Conservation (phyloP, 345 rosid genomes). For the Eucalyptus grandis region DNA sequence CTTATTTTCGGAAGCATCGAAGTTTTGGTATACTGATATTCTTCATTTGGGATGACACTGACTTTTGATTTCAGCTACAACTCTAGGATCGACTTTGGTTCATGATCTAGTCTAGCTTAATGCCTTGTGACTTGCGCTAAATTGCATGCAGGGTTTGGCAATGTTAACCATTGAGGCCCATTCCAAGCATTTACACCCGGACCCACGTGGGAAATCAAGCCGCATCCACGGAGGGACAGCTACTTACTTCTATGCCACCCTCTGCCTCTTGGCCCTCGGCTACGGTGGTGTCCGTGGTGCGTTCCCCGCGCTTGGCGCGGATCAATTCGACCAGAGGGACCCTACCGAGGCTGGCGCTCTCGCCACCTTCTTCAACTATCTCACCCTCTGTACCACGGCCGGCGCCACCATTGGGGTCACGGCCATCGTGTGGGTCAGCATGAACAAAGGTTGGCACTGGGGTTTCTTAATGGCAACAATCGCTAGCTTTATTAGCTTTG, state of each 20-base stretch:
- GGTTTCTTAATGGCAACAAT: constrained; percentile 30
- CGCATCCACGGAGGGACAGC: constrained; percentile 22
- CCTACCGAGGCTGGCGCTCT: constrained; percentile 24
- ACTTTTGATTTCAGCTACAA: background rate
- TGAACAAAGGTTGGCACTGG: constrained; percentile 19
- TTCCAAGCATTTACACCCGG: constrained; percentile 18
- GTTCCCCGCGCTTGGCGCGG: constrained; percentile 37
- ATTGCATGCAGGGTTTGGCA: constrained; percentile 19
- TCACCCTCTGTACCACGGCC: constrained; percentile 5
- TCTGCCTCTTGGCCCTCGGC: constrained; percentile 27
- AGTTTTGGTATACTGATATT: constrained; percentile 7
- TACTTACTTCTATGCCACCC: constrained; percentile 16
- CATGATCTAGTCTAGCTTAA: background rate
- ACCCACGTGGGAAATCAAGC: background rate
- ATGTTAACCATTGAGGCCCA: constrained; percentile 39
- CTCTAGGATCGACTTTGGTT: background rate
- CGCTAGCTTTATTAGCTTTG: constrained; percentile 9
- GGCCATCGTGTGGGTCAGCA: constrained; percentile 23
- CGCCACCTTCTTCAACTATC: constrained; percentile 34
- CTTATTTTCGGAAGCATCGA: constrained; percentile 28
- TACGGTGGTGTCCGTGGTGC: constrained; percentile 31
- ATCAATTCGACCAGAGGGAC: constrained; percentile 35
- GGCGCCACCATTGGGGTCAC: constrained; percentile 43
- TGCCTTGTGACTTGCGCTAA: background rate
- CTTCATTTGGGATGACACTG: background rate